Evolutionary conservation across 1,284 basidiomycete species (phyloP), one percentile per base, ranked within the genome.

Genomic region (Wolfiporia cocos): DNA sequence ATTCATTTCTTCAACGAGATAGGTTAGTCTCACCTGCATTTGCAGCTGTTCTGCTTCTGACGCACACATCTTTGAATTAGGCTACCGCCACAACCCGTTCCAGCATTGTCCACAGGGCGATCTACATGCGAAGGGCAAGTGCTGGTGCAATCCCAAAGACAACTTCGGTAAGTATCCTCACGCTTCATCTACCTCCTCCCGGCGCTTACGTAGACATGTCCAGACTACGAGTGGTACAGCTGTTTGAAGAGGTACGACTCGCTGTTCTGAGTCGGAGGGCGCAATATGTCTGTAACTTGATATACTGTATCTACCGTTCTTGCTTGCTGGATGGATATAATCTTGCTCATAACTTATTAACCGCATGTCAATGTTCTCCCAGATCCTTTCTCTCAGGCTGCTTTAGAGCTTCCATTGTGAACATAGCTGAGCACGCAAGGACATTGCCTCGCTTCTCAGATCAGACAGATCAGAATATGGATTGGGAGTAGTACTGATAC

Each of bases 401-500:
- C n/a, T n/a, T n/a, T n/a, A n/a, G n/a, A n/a, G n/a, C n/a, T n/a
- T n/a, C n/a, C n/a, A n/a, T n/a, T n/a, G n/a, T n/a, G n/a, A n/a
- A n/a, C n/a, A n/a, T n/a, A n/a, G n/a, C n/a, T n/a, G n/a, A n/a
- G n/a, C n/a, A n/a, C n/a, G n/a, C n/a, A n/a, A n/a, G n/a, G n/a
- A n/a, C n/a, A n/a, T n/a, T n/a, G n/a, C n/a, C n/a, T n/a, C n/a
- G n/a, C n/a, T n/a, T n/a, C n/a, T n/a, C n/a, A n/a, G n/a, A n/a
- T n/a, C n/a, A n/a, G n/a, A n/a, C n/a, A n/a, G n/a, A 45, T 67
- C 54, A 87, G 51, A 88, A 64, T 49, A 88, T 86, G 40, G 86
- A 87, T 62, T 91, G 87, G 29, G 85, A 87, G 58, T 89, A 89
- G 56, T 91, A 91, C 71, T 90, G 88, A 65, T 75, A 82, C 77